phyloP scores from a whole-genome alignment of 2,329 filamentous ascomycete genomes.

The Mycosphaerella sp. region DNA sequence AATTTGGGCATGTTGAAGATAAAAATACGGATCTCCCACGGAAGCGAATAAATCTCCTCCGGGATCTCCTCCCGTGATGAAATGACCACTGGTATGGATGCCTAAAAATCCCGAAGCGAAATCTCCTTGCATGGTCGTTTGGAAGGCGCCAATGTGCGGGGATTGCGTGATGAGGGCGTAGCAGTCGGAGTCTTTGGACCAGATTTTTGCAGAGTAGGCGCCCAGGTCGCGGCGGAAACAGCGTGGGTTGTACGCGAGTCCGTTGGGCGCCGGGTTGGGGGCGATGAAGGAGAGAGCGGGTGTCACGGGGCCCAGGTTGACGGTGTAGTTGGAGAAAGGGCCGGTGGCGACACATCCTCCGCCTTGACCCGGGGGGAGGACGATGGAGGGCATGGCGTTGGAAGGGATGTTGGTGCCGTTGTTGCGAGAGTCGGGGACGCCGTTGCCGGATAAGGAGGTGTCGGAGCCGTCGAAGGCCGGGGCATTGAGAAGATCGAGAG shows the following conservation, averaged over 20 bases:
- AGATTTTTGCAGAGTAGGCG: slow-evolving; percentile 2
- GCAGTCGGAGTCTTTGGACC: slow-evolving; percentile 14
- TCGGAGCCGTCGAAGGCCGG: slow-evolving; percentile 52
- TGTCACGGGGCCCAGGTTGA: slow-evolving; percentile 14
- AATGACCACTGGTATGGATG: slow-evolving; percentile 42
- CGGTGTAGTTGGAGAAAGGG: slow-evolving; percentile 39
- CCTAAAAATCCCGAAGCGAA: slow-evolving; percentile 12
- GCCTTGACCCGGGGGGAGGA: slow-evolving; percentile 44
- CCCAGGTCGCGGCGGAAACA: slow-evolving; percentile 16
- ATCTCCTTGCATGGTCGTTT: slow-evolving; percentile 14
- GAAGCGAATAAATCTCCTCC: slow-evolving; percentile 37
- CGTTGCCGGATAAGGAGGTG: slow-evolving; percentile 35
- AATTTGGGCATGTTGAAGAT: slow-evolving; percentile 44
- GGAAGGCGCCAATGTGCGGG: slow-evolving; percentile 14
- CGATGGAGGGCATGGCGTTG: slow-evolving; percentile 21
- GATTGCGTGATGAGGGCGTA: slow-evolving; percentile 13
- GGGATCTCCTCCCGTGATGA: slow-evolving; percentile 40
- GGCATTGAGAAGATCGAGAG: slow-evolving; percentile 40
- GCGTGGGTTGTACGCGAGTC: slow-evolving; percentile 20
- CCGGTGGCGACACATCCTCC: slow-evolving; percentile 51
- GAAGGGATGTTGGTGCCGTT: slow-evolving; percentile 12
- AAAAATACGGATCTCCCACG: slow-evolving; percentile 45
- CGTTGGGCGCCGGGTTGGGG: slow-evolving; percentile 23
- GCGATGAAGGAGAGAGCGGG: slow-evolving; percentile 11
- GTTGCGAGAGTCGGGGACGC: slow-evolving; percentile 4